phyloP scores from a whole-genome alignment of 2,329 filamentous ascomycete genomes.

The Aaosphaeria pasadenensis region DNA sequence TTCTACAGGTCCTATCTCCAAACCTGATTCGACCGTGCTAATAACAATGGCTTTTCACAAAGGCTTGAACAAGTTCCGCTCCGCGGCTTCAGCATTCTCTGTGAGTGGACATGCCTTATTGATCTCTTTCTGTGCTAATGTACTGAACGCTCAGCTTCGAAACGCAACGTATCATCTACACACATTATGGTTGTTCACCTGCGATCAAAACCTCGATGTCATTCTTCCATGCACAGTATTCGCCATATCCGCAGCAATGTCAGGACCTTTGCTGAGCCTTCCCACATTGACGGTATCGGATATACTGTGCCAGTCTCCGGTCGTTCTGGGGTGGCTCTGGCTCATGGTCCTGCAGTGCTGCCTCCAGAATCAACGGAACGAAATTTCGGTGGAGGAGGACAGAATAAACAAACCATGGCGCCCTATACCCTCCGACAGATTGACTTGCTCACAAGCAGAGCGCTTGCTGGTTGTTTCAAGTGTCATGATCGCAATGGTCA shows the following conservation, averaged over 20 bases:
- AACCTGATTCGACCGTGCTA: no score
- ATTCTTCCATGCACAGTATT: slow-evolving; percentile 4
- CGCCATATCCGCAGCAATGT: background rate
- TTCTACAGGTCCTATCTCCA: no score
- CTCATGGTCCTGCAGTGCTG: slow-evolving; percentile 25
- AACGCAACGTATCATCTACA: slow-evolving; percentile 1
- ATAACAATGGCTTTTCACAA: no score
- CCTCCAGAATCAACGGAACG: slow-evolving; percentile 28
- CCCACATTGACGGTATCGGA: background rate
- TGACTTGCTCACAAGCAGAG: slow-evolving; percentile 12
- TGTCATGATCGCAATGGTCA: slow-evolving; percentile 5
- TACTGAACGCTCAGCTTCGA: no score
- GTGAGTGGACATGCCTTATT: no score
- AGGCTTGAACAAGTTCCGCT: no score
- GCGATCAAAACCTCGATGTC: background rate
- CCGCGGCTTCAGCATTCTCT: no score
- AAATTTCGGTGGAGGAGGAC: slow-evolving; percentile 21
- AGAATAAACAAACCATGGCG: slow-evolving; percentile 32
- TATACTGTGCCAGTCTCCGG: background rate
- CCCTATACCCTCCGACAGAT: slow-evolving; percentile 19
- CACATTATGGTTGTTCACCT: slow-evolving; percentile 5
- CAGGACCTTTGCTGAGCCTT: background rate
- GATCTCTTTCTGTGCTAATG: no score
- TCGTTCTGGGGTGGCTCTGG: slow-evolving; percentile 19
- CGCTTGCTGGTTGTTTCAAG: slow-evolving; percentile 11